Conservation (phyloP, 2,329 filamentous ascomycete species). For the Claviceps sp. region DNA sequence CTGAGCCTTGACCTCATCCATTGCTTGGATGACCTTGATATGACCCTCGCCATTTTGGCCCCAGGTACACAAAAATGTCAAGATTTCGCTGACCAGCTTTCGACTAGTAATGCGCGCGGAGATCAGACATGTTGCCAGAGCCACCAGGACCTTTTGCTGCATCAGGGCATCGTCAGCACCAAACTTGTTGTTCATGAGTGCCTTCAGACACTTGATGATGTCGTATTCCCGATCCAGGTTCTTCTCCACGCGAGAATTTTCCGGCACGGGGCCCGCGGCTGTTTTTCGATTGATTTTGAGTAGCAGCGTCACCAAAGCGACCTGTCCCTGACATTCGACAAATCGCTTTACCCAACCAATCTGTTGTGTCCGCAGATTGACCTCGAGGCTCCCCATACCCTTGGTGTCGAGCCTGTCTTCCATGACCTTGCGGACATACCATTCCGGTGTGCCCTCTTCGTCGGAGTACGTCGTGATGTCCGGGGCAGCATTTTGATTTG, state of each 20-base stretch:
- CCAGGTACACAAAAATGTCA: constrained; percentile 96
- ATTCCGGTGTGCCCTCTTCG: constrained; percentile 92
- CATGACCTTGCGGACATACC: constrained; percentile 95
- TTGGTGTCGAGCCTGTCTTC: constrained; percentile 88
- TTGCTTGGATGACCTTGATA: constrained; percentile 80
- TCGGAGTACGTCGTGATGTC: constrained; percentile 69
- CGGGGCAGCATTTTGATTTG: constrained; percentile 54
- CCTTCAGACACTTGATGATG: constrained; percentile 94
- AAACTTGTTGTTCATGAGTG: constrained; percentile 98
- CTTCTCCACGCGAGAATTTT: constrained; percentile 50
- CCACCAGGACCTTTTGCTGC: constrained; percentile 81
- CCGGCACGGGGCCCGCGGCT: constrained; percentile 55
- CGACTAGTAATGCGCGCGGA: constrained; percentile 82
- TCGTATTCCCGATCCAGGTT: constrained; percentile 89
- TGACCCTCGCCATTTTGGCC: constrained; percentile 72
- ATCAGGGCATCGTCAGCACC: constrained; percentile 88
- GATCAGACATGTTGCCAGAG: constrained; percentile 73
- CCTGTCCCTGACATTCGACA: constrained; percentile 92
- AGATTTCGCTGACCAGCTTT: constrained; percentile 88
- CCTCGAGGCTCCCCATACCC: constrained; percentile 81
- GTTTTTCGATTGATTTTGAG: constrained; percentile 87
- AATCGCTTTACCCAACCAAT: constrained; percentile 97
- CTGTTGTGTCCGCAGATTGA: constrained; percentile 88
- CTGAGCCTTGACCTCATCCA: constrained; percentile 81
- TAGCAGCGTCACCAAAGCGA: constrained; percentile 86